phyloP scores from a whole-genome alignment of 495 filamentous ascomycete genomes.

The Bacidia rubella region DNA sequence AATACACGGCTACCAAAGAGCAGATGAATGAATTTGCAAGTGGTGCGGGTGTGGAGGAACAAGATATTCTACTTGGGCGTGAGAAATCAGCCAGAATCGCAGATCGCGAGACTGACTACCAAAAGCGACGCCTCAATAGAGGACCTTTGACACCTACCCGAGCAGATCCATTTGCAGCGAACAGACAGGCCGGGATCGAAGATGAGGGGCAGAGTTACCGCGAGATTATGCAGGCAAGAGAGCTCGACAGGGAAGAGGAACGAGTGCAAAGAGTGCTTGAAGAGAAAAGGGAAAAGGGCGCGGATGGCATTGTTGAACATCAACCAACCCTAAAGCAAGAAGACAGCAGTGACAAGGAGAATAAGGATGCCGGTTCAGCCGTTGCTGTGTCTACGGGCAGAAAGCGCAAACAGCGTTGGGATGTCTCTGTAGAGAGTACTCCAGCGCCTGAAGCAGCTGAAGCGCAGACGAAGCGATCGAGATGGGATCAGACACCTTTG shows the following conservation, averaged over 20 bases:
- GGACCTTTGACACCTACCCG: conserved; percentile 69
- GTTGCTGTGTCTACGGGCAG: conserved; percentile 47
- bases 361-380: conserved; percentile 53
- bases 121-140: conserved; percentile 84
- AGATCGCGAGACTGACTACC: conserved; percentile 92
- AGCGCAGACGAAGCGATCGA: conserved; percentile 58
- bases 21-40: conserved; percentile 92
- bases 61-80: conserved; percentile 74
- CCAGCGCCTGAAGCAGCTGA: conserved; percentile 34
- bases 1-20: conserved; percentile 84
- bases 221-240: conserved; percentile 80
- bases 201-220: conserved; percentile 69
- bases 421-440: conserved; percentile 44
- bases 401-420: conserved; percentile 93
- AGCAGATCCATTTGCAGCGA: conserved; percentile 76
- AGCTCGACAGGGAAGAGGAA: conserved; percentile 90
- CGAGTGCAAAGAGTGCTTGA: conserved; percentile 69
- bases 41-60: conserved; percentile 75
- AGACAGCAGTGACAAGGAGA: conserved; percentile 54
- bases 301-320: conserved; percentile 45
- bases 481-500: conserved; percentile 81
- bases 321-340: conserved; percentile 57
- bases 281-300: conserved; percentile 55
- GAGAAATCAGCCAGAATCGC: conserved; percentile 83
- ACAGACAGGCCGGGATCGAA: conserved; percentile 51